phyloP scores from a whole-genome alignment of 129 eudicot genomes.

The Mikania micrantha region DNA sequence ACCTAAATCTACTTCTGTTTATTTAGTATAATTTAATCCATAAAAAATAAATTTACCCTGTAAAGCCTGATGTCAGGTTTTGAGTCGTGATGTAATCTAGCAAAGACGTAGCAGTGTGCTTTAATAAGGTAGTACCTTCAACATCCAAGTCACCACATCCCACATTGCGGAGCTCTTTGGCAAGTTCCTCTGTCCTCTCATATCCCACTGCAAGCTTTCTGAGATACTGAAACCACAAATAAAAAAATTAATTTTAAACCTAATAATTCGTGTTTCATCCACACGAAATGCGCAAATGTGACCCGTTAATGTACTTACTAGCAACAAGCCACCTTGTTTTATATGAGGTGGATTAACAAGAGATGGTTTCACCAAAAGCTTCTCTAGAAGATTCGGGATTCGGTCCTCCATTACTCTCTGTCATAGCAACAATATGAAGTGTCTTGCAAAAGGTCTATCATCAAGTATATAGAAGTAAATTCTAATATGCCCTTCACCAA shows the following conservation, averaged over 20 bases:
- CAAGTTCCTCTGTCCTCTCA: conserved; percentile 88
- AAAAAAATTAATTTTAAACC: background rate
- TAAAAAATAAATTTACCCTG: background rate
- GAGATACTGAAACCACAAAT: conserved; percentile 49
- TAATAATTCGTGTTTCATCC: background rate
- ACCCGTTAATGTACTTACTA: conserved; percentile 46
- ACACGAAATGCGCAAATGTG: background rate
- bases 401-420: conserved; percentile 92
- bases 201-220: conserved; percentile 80
- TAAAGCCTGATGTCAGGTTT: conserved; percentile 2
- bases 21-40: background rate
- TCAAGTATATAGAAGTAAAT: background rate
- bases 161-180: conserved; percentile 66
- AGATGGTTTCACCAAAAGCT: conserved; percentile 71
- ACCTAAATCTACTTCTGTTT: background rate
- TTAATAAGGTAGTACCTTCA: conserved; percentile 51
- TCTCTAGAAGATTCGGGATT: conserved; percentile 78
- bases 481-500: background rate
- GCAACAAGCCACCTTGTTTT: conserved; percentile 77
- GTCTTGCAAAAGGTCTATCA: background rate
- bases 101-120: background rate
- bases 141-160: conserved; percentile 98
- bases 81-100: conserved; percentile 6
- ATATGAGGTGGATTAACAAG: conserved; percentile 64
- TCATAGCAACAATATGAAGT: conserved; percentile 6